Conservation (phyloP, 148 eudicot genomes). For the Arctostaphylos glauca region DNA sequence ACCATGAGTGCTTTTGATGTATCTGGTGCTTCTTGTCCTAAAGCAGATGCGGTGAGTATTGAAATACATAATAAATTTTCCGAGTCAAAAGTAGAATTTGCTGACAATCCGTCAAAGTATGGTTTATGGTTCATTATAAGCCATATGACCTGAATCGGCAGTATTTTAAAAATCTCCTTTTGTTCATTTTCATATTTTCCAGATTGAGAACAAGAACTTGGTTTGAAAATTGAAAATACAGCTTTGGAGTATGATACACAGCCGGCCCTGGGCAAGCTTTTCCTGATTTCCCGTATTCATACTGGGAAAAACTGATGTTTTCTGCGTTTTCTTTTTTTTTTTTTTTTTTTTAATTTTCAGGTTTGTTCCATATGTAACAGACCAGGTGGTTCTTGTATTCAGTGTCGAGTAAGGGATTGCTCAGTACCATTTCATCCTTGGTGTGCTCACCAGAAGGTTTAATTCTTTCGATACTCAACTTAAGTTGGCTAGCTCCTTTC, state of each 20-base stretch:
- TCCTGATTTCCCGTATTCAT: not conserved
- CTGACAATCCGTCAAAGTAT: not conserved
- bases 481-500: not conserved
- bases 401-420: slow-evolving; percentile 40
- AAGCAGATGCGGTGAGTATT: slow-evolving; percentile 38
- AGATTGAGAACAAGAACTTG: not conserved
- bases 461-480: not conserved
- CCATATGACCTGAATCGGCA: not conserved
- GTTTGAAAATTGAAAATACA: not conserved
- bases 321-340: not conserved
- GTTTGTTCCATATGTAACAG: slow-evolving; percentile 52
- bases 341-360: slow-evolving; percentile 23
- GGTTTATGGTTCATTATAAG: not conserved
- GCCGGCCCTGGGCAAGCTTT: not conserved
- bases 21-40: slow-evolving; percentile 43
- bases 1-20: slow-evolving; percentile 65
- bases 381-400: slow-evolving; percentile 51
- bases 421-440: slow-evolving; percentile 49
- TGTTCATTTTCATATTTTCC: not conserved
- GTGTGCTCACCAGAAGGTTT: slow-evolving; percentile 63
- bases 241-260: not conserved
- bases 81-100: no score
- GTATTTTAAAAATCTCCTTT: not conserved
- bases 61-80: no score
- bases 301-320: not conserved